These are phyloP conservation scores for Aureobasidium musti DNA, from an alignment of 2,329 filamentous ascomycete species.

Conservation along the genomic window DNA sequence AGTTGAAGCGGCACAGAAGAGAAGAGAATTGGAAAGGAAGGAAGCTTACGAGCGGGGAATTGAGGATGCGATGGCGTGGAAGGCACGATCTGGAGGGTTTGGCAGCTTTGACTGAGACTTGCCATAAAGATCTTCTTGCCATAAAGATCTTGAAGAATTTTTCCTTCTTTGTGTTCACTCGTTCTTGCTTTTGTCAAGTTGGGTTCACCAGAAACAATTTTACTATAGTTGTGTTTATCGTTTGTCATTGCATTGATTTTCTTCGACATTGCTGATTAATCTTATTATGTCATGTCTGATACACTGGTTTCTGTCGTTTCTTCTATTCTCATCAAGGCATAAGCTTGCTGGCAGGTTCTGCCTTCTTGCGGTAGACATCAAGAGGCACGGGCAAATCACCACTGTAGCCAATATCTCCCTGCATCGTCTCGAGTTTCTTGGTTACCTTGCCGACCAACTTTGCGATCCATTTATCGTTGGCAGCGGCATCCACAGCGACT, in stretches of 20 bases:
- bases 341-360: slow-evolving; percentile 42
- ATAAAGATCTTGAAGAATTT: neutral
- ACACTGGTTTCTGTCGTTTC: neutral
- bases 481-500: slow-evolving; percentile 34
- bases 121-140: neutral
- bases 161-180: neutral
- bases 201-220: neutral
- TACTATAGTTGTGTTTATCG: neutral
- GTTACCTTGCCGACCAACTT: slow-evolving; percentile 56
- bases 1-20: slow-evolving; percentile 6
- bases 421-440: slow-evolving; percentile 51
- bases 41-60: slow-evolving; percentile 17
- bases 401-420: slow-evolving; percentile 56
- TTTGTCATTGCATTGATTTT: neutral
- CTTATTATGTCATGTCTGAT: neutral
- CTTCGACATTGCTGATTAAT: neutral
- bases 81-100: neutral
- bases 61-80: slow-evolving; percentile 19
- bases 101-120: neutral
- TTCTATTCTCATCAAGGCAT: slow-evolving; percentile 35
- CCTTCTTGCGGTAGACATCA: slow-evolving; percentile 43
- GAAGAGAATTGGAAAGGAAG: slow-evolving; percentile 8
- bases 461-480: slow-evolving; percentile 59
- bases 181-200: neutral
- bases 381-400: slow-evolving; percentile 51